Evolutionary conservation across 176 grass and related monocot species (phyloP).

Genomic region (Oryza nivara): DNA sequence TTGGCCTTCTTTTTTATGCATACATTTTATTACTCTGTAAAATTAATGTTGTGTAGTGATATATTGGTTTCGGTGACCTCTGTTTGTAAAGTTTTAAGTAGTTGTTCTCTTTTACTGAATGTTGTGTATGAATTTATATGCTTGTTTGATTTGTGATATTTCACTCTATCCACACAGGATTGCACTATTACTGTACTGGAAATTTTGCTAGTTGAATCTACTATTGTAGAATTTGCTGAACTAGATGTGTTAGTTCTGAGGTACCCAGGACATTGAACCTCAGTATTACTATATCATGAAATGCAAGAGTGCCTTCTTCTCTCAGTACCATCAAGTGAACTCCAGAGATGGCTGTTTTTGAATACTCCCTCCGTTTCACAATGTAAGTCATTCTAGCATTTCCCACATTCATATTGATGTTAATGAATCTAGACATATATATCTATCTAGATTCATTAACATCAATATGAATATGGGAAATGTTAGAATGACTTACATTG

Average conservation of each 20-base stretch:
- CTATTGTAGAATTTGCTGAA: not conserved
- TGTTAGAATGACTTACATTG: too few species aligned
- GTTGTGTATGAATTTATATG: not conserved
- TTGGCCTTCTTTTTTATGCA: not conserved
- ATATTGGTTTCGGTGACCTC: not conserved
- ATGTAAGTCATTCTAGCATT: too few species aligned
- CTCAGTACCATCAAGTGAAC: conserved; percentile 4
- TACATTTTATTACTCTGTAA: not conserved
- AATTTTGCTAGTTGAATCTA: conserved; percentile 20
- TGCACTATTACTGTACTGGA: not conserved
- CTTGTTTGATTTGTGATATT: conserved; percentile 1
- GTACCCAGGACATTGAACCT: not conserved
- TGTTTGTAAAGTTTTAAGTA: not conserved
- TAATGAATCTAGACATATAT: too few species aligned
- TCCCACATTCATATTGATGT: too few species aligned
- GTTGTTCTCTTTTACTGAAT: not conserved
- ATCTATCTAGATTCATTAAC: too few species aligned
- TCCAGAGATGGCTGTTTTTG: not conserved
- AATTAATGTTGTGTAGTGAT: not conserved
- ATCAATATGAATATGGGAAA: too few species aligned
- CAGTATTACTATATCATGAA: not conserved
- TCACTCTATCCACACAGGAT: not conserved
- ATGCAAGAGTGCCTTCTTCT: not conserved
- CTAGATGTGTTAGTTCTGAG: not conserved
- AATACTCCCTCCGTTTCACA: not conserved